Evolutionary conservation across 331 rosid species (phyloP).

Genomic region (Malus hybrid): DNA sequence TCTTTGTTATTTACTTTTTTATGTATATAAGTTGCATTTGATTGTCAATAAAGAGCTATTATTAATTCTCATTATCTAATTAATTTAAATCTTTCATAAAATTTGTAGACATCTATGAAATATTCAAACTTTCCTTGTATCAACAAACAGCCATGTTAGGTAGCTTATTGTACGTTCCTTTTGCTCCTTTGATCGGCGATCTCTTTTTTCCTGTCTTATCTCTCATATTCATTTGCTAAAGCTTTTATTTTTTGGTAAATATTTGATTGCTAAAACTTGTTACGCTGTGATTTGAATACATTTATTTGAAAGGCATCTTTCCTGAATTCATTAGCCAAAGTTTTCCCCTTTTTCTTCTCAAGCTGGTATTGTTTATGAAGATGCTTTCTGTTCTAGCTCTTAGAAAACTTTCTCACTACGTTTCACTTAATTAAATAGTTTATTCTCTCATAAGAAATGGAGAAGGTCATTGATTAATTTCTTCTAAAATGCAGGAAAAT

Average conservation of each 20-base stretch:
- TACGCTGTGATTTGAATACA: background rate
- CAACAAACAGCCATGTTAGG: background rate
- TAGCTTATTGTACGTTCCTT: background rate
- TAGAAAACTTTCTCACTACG: background rate
- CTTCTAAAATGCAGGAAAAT: slow-evolving; percentile 62
- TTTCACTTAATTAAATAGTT: background rate
- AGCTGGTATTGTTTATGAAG: background rate
- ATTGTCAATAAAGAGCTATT: background rate
- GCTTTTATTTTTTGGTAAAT: too few relatives aligned
- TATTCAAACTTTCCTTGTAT: background rate
- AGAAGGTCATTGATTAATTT: background rate
- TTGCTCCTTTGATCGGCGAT: background rate
- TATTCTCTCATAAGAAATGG: background rate
- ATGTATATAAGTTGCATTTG: background rate
- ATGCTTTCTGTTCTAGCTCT: background rate
- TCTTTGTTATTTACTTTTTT: background rate
- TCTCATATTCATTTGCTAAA: background rate
- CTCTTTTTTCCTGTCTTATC: background rate
- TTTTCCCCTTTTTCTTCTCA: background rate
- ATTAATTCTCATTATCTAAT: background rate
- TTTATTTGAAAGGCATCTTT: background rate
- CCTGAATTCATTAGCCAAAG: background rate
- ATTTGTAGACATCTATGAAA: background rate
- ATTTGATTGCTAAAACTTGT: too few relatives aligned
- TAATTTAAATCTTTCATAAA: too few relatives aligned